Conservation (phyloP, 768 basidiomycete genomes). For the Lepiota brunneoincarnata region DNA sequence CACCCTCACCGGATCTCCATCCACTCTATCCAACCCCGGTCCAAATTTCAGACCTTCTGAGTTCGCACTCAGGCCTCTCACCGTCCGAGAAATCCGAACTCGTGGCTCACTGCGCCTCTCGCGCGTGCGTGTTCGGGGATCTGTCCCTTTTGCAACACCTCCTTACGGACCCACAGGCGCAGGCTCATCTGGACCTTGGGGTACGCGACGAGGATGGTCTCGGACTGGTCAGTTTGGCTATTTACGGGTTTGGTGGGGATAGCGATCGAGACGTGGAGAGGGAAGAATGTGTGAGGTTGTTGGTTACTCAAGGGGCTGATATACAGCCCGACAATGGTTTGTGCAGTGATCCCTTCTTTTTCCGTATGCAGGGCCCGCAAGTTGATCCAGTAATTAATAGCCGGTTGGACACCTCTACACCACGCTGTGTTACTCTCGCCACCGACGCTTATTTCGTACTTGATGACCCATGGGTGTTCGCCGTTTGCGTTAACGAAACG, state of each 20-base stretch:
- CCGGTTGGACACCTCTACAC: slow-evolving; percentile 94
- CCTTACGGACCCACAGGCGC: slow-evolving; percentile 64
- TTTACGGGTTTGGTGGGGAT: slow-evolving; percentile 81
- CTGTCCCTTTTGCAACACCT: slow-evolving; percentile 69
- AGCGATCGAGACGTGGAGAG: slow-evolving; percentile 83
- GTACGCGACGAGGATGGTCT: slow-evolving; percentile 84
- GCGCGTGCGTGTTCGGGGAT: slow-evolving; percentile 80
- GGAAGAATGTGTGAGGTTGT: slow-evolving; percentile 83
- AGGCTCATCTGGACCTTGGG: slow-evolving; percentile 62
- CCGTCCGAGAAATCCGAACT: slow-evolving; percentile 68
- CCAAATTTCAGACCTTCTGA: slow-evolving; percentile 61
- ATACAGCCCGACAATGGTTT: slow-evolving; percentile 63
- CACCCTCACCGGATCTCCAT: slow-evolving; percentile 76
- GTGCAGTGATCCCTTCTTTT: slow-evolving; percentile 17
- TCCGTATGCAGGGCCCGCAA: slow-evolving; percentile 6
- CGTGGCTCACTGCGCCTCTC: slow-evolving; percentile 69
- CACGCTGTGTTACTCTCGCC: slow-evolving; percentile 88
- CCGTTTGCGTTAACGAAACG: slow-evolving; percentile 74
- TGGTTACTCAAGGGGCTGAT: slow-evolving; percentile 78
- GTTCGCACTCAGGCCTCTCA: slow-evolving; percentile 63
- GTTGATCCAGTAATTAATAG: slow-evolving; percentile 35
- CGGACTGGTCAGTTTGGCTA: slow-evolving; percentile 71
- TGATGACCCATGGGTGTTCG: slow-evolving; percentile 91
- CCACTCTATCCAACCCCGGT: slow-evolving; percentile 71
- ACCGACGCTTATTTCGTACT: slow-evolving; percentile 86